Percentiles rank a stretch among this genome's conserved stretches.
phyloP scores from a whole-genome alignment of 805 yeast species.

The Saccharomycopsis microspora region DNA sequence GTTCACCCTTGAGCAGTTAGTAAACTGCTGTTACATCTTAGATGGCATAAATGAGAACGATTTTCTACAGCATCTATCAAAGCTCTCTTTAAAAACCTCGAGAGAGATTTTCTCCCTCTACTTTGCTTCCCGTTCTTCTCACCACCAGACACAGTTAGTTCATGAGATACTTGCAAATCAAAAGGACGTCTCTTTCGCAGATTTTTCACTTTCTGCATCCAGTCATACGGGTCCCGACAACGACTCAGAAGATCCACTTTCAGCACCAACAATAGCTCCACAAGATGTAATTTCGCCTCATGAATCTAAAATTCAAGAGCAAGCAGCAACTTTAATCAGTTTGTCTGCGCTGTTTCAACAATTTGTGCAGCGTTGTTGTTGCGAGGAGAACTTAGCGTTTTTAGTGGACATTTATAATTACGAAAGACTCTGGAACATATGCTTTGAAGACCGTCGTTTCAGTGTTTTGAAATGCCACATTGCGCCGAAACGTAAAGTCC shows the following conservation, averaged over 20 bases:
- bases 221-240: not conserved
- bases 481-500: not conserved
- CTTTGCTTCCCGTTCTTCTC: not conserved
- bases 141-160: not conserved
- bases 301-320: not conserved
- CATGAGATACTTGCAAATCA: too few species aligned
- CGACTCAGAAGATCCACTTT: constrained; percentile 8
- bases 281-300: too few species aligned
- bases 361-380: constrained; percentile 4
- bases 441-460: constrained; percentile 8
- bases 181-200: not conserved
- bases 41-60: constrained; percentile 11
- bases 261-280: not conserved
- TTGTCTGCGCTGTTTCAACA: constrained; percentile 4
- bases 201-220: not conserved
- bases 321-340: constrained; percentile 1
- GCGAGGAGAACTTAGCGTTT: constrained; percentile 12
- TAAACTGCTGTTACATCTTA: constrained; percentile 13
- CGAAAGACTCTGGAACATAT: constrained; percentile 12
- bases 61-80: not conserved
- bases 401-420: constrained; percentile 13
- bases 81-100: not conserved
- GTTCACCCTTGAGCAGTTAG: constrained; percentile 8
- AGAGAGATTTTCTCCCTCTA: not conserved
- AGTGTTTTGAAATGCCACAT: constrained; percentile 9